Evolutionary conservation across 2,329 filamentous ascomycete genomes (phyloP).

Genomic region (Alternaria sp.): DNA sequence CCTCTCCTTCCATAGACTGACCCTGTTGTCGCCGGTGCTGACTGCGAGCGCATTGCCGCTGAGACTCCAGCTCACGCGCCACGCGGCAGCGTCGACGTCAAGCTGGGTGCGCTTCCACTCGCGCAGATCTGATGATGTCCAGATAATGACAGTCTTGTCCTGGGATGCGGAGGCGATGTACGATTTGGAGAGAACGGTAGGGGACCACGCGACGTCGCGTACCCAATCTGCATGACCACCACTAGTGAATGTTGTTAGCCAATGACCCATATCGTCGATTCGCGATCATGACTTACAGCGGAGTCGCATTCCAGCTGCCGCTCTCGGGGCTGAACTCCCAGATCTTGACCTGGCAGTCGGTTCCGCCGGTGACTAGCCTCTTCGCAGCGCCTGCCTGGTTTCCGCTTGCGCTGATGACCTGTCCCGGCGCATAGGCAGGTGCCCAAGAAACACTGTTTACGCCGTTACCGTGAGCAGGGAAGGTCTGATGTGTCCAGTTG

Average conservation of each 20-base stretch:
- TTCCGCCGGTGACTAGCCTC: slow-evolving; percentile 92
- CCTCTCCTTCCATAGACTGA: slow-evolving; percentile 98
- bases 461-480: slow-evolving; percentile 89
- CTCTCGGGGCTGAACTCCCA: slow-evolving; percentile 74
- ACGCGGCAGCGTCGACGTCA: slow-evolving; percentile 86
- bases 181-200: slow-evolving; percentile 90
- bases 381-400: slow-evolving; percentile 64
- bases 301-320: slow-evolving; percentile 59
- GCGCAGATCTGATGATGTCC: slow-evolving; percentile 67
- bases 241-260: slow-evolving; percentile 29
- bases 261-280: not conserved
- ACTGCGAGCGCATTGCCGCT: slow-evolving; percentile 96
- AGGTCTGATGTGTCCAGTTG: slow-evolving; percentile 85
- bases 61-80: slow-evolving; percentile 97
- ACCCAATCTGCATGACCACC: slow-evolving; percentile 98
- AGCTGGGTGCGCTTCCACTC: slow-evolving; percentile 88
- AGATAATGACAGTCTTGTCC: slow-evolving; percentile 97
- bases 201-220: slow-evolving; percentile 95
- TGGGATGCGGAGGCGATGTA: slow-evolving; percentile 96
- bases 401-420: slow-evolving; percentile 74
- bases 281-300: slow-evolving; percentile 50
- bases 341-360: slow-evolving; percentile 91
- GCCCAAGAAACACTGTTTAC: slow-evolving; percentile 98
- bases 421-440: slow-evolving; percentile 81
- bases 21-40: slow-evolving; percentile 93